Evolutionary conservation across 2,329 filamentous ascomycete species (phyloP), one percentile per base, ranked within the genome.

Genomic region (Fusarium brachygibbosum): DNA sequence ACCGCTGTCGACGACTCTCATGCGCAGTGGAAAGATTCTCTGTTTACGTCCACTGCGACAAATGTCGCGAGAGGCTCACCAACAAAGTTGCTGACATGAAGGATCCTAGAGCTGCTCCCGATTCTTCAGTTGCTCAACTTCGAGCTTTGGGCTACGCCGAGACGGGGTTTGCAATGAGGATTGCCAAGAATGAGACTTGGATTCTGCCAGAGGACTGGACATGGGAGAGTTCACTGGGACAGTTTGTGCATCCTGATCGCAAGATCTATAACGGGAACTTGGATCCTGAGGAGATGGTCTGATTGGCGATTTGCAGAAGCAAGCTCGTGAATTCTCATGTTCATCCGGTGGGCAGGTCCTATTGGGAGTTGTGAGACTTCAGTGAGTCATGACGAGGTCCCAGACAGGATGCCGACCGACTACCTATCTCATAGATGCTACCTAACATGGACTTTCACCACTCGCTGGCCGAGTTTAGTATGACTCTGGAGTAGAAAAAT

Each of bases 201-300:
- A 21, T 29, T 2, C 23, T 32, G 8, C 41, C 42, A 5, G 28
- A 42, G 29, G 44, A 37, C 12, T 67, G 63, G 57, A 17, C 11
- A 17, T 63, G 63, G 64, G 57, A 57, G 29, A 32, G 34, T n/a
- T 52, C 40, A 3, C 40, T 41, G 11, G 32, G 41, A 1, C 41
- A 31, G 32, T 67, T 51, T 52, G 57, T 67, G 14, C 50, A 67
- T 23, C 35, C 40, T 28, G 41, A 50, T 6, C 46, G 32, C 16
- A 63, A 62, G 25, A 35, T 7, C 12, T 67, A 58, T 13, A 40
- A 31, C 8, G 41, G 42, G 8, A 68, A 67, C 6, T 14, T 19
- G 7, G 48, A 21, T 10, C 64, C 57, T 2, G 46, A 53, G 34
- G 38, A 67, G 7, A 63, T 67, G 51, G 57, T 67, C n/a, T 63